Percentiles rank a stretch among this genome's conserved stretches.
Evolutionary conservation across 148 eudicot genomes (phyloP).

Genomic region (Camellia japonica): DNA sequence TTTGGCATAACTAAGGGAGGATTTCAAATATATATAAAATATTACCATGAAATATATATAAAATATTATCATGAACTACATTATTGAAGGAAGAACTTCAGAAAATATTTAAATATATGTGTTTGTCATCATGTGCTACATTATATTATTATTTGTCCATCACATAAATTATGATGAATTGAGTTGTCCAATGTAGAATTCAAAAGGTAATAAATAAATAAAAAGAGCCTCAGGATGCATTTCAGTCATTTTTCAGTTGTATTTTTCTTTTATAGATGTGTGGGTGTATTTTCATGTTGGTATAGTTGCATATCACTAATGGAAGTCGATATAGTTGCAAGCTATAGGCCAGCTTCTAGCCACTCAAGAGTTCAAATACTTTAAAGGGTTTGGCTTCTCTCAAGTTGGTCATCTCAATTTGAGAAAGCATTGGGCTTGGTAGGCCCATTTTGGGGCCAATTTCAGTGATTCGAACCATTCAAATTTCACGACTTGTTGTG

Average conservation of each 20-base stretch:
- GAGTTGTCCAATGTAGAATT: neutral
- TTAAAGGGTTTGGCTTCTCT: neutral
- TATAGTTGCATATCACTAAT: neutral
- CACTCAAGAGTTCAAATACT: neutral
- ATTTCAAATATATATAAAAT: no score
- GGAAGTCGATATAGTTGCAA: neutral
- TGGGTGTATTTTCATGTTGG: neutral
- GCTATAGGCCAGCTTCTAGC: neutral
- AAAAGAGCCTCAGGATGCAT: neutral
- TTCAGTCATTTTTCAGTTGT: no score
- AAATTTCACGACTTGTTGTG: no score
- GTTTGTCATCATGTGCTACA: neutral
- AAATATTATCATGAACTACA: no score
- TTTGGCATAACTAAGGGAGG: no score
- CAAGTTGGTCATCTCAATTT: no score
- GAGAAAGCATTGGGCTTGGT: no score
- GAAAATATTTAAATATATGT: neutral
- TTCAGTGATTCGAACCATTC: no score
- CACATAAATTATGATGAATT: neutral
- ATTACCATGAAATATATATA: no score
- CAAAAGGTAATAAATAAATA: neutral
- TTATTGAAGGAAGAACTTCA: neutral
- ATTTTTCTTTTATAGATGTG: neutral
- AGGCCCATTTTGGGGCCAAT: no score
- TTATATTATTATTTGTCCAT: neutral